Conservation (phyloP, 495 filamentous ascomycete species). For the Neurospora sp. region DNA sequence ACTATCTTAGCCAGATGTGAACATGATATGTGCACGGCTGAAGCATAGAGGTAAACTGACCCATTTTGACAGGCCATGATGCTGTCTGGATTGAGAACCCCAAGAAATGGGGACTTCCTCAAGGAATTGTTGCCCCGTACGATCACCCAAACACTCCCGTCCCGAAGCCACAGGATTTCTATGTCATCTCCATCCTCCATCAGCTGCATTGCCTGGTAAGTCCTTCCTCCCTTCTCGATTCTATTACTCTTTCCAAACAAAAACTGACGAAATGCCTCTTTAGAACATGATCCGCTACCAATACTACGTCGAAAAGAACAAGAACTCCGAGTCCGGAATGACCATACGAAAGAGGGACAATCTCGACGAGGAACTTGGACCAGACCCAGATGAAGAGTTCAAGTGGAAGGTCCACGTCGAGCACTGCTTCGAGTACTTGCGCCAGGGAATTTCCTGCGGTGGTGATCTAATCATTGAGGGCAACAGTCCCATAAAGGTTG, state of each 20-base stretch:
- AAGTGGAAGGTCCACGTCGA: conserved; percentile 1
- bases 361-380: background rate
- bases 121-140: background rate
- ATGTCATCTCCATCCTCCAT: background rate
- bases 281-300: conserved; percentile 2
- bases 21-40: too few relatives aligned
- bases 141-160: background rate
- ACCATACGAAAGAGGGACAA: background rate
- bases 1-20: background rate
- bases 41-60: background rate
- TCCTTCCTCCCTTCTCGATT: too few relatives aligned
- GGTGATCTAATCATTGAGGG: conserved; percentile 1
- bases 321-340: background rate
- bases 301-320: background rate
- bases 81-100: conserved; percentile 4
- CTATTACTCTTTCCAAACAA: background rate
- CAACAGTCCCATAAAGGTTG: background rate
- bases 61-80: background rate
- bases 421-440: conserved; percentile 2
- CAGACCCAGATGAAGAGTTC: background rate
- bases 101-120: background rate
- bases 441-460: background rate
- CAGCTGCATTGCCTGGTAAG: conserved; percentile 1
- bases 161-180: conserved; percentile 1
- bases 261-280: background rate